Evolutionary conservation across 768 basidiomycete genomes (phyloP).

Genomic region (Terana coerulea): DNA sequence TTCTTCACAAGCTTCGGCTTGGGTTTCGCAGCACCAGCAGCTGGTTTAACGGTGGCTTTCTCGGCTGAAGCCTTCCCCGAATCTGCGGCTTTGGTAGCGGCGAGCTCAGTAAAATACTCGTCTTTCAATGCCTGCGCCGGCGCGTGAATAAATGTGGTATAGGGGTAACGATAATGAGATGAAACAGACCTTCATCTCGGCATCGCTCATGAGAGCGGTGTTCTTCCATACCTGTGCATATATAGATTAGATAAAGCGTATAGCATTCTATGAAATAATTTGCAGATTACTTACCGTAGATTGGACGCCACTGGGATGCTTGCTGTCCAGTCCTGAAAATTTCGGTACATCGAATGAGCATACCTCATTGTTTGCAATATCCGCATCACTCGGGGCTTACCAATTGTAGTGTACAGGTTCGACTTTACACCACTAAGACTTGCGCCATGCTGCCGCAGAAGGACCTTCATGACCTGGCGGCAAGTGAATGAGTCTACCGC

Average conservation of each 20-base stretch:
- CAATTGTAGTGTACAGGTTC: slow-evolving; percentile 61
- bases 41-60: slow-evolving; percentile 20
- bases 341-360: background rate
- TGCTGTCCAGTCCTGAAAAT: slow-evolving; percentile 64
- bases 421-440: slow-evolving; percentile 69
- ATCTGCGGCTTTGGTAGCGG: slow-evolving; percentile 26
- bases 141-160: background rate
- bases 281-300: slow-evolving; percentile 49
- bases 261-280: background rate
- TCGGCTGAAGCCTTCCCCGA: slow-evolving; percentile 21
- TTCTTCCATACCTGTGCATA: slow-evolving; percentile 65
- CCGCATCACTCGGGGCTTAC: slow-evolving; percentile 28
- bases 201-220: slow-evolving; percentile 49
- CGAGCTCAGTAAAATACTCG: slow-evolving; percentile 49
- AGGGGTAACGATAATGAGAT: background rate
- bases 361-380: background rate
- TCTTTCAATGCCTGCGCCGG: slow-evolving; percentile 55
- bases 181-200: slow-evolving; percentile 57
- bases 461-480: slow-evolving; percentile 61
- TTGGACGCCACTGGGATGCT: slow-evolving; percentile 68
- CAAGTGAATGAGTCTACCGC: background rate
- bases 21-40: slow-evolving; percentile 31
- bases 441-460: slow-evolving; percentile 62
- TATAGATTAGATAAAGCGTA: background rate
- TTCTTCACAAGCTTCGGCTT: slow-evolving; percentile 51